Percentiles rank a stretch among this genome's conserved stretches.
These are phyloP conservation scores for Larix kaempferi DNA, from an alignment of 75 land plant species.

Conservation along the genomic window DNA sequence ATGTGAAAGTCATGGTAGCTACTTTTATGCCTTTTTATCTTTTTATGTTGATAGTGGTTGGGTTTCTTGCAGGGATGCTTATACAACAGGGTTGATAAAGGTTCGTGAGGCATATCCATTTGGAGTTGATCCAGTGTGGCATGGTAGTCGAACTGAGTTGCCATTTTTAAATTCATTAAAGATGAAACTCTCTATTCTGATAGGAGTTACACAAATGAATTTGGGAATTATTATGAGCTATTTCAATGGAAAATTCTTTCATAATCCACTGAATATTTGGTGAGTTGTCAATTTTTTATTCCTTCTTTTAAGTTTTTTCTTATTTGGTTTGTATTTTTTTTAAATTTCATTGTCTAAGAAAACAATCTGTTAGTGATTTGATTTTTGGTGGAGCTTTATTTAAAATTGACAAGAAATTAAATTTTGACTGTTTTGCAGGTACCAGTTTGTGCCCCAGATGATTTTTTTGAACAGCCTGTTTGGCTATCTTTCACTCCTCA, in stretches of 20 bases:
- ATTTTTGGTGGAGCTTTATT: neutral
- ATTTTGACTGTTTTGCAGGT: conserved; percentile 46
- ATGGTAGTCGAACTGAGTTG: conserved; percentile 88
- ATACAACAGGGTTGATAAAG: conserved; percentile 76
- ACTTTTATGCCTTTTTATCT: neutral
- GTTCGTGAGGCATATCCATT: conserved; percentile 73
- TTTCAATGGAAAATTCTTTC: conserved; percentile 84
- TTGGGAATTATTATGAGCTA: conserved; percentile 87
- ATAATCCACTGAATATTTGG: conserved; percentile 70
- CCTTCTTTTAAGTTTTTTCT: neutral
- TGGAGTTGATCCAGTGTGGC: conserved; percentile 97
- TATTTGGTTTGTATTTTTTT: neutral
- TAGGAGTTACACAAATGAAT: conserved; percentile 98
- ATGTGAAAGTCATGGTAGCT: neutral
- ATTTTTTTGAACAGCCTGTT: conserved; percentile 85
- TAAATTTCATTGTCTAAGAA: neutral
- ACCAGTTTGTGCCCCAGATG: conserved; percentile 93
- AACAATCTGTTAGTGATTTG: neutral
- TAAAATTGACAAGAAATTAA: neutral
- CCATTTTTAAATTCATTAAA: conserved; percentile 95
- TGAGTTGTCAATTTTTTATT: conserved; percentile 25
- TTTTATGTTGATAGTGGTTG: neutral
- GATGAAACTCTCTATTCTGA: conserved; percentile 98
- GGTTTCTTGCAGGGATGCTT: conserved; percentile 56
- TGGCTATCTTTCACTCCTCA: conserved; percentile 95